Base-by-base conservation (phyloP, 805 yeast genomes). In the Nakazawaea siamensis region DNA sequence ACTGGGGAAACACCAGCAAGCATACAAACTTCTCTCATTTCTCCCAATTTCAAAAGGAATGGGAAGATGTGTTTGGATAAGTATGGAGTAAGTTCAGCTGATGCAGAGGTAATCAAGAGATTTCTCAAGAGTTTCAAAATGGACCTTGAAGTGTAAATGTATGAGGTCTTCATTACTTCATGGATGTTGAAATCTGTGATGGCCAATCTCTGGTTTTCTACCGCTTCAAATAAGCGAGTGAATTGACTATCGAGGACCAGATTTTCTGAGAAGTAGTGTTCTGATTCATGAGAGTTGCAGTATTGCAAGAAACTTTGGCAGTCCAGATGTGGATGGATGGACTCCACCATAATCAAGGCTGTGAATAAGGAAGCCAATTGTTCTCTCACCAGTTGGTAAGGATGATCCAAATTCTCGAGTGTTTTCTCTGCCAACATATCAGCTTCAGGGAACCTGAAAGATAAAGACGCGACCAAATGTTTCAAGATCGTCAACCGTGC, bases 1-100 rank as follows among this genome's bases (percentile, higher is more conserved):
- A 70, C 63, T 0, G 90, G 82, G 26, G 66, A 65, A 9, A 82
- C 55, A 21, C 68, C 68, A 0, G 80, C 79, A 38, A 82, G 55
- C 44, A 81, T 84, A 44, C 94, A 82, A 11, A 84, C 84, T 42
- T 90, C 97, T 40, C 84, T 76, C 63, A 82, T 69, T 29, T 66
- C 69, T 34, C 76, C 72, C 31, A 86, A 57, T 13, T 68, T 62
- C 48, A 84, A 61, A 38, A 86, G 58, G 42, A 83, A 77, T 18
- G 95, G 95, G 1, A 85, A 55, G 19, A 87, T 65, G 34, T 70
- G 60, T 2, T 60, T 54, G 8, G 62, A 51, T 25, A 80, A 55
- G 36, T 71, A 68, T 3, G 74, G 74, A 29, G 73, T 67, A 27
- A 81, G 52, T 7, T 74, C 58, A 0, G 64, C 50, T 1, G 80